phyloP scores from a whole-genome alignment of 257 asterid species.

The Fraxinus quadrangulata region DNA sequence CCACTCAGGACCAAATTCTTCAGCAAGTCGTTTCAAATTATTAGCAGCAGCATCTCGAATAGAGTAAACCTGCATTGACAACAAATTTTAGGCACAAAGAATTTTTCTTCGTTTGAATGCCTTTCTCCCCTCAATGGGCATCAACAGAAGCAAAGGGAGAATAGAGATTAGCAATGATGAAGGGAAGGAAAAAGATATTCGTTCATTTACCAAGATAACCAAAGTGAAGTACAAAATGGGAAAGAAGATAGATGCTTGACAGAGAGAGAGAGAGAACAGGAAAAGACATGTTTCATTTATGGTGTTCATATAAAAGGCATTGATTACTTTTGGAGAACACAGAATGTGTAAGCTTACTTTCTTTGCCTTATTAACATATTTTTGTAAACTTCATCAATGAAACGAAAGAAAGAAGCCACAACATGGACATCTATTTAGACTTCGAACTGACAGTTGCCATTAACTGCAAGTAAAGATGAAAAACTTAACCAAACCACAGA shows the following conservation, averaged over 20 bases:
- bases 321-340: not conserved
- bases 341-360: not conserved
- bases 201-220: not conserved
- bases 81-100: not conserved
- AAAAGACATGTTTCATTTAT: not conserved
- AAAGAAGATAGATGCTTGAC: not conserved
- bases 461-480: constrained; percentile 12
- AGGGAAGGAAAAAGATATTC: not conserved
- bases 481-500: not conserved
- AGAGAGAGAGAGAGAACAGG: not conserved
- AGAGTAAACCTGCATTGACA: constrained; percentile 63
- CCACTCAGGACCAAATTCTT: constrained; percentile 94
- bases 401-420: not conserved
- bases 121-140: not conserved
- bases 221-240: not conserved
- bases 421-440: not conserved
- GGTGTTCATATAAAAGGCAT: not conserved
- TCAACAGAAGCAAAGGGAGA: not conserved
- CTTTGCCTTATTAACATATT: not conserved
- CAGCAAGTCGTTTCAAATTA: constrained; percentile 81
- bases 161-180: not conserved
- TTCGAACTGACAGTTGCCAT: not conserved
- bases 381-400: not conserved
- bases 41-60: constrained; percentile 59
- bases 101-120: not conserved